Evolutionary conservation across 768 basidiomycete genomes (phyloP).

Genomic region (Rubroboletus pulcherrimus): DNA sequence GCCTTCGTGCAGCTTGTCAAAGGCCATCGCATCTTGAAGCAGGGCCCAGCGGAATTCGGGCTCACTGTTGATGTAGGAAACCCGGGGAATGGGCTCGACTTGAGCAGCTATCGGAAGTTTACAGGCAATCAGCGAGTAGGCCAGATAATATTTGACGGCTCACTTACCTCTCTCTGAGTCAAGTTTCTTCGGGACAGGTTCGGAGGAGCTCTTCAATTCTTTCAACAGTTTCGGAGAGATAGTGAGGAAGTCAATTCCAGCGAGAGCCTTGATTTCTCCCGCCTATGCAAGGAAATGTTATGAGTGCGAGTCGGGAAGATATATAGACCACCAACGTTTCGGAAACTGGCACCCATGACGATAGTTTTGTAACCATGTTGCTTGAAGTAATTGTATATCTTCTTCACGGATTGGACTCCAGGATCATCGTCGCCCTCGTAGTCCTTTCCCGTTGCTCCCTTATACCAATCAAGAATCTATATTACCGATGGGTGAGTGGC

Average conservation of each 20-base stretch:
- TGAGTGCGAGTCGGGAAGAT: neutral
- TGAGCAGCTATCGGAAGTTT: conserved; percentile 41
- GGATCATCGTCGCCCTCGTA: conserved; percentile 91
- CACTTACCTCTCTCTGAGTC: conserved; percentile 55
- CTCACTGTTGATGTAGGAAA: conserved; percentile 83
- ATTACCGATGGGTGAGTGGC: conserved; percentile 28
- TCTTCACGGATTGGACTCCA: conserved; percentile 91
- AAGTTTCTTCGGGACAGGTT: conserved; percentile 79
- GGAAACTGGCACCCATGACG: conserved; percentile 99
- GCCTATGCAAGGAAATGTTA: conserved; percentile 37
- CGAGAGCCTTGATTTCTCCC: conserved; percentile 90
- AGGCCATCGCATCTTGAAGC: conserved; percentile 89
- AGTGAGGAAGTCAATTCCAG: conserved; percentile 95
- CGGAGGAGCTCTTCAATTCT: conserved; percentile 75
- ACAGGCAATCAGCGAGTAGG: neutral
- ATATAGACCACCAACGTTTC: conserved; percentile 62
- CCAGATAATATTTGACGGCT: neutral
- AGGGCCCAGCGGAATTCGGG: conserved; percentile 90
- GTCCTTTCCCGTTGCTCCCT: conserved; percentile 76
- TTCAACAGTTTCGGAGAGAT: conserved; percentile 87
- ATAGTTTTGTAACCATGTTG: conserved; percentile 96
- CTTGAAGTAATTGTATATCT: conserved; percentile 99
- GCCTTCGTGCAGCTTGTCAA: conserved; percentile 94
- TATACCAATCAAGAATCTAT: conserved; percentile 98
- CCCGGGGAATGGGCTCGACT: conserved; percentile 68